A percentile compares a stretch with the other conserved stretches of the same genome.
Evolutionary conservation across 257 asterid species (phyloP).

Genomic region (Rauvolfia tetraphylla): DNA sequence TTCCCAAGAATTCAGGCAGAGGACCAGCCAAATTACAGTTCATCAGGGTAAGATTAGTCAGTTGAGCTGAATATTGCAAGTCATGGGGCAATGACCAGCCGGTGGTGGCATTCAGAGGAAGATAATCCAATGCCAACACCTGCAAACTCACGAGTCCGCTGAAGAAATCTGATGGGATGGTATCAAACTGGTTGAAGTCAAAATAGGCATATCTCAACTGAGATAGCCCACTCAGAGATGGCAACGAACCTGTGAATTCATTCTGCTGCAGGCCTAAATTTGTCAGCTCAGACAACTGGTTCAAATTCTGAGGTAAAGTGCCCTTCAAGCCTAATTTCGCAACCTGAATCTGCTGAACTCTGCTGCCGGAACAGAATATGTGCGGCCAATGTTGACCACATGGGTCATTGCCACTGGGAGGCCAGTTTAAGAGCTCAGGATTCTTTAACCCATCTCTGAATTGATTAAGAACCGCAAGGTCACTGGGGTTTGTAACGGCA

Average conservation of each 20-base stretch:
- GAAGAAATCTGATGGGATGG: slow-evolving; percentile 78
- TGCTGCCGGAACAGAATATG: slow-evolving; percentile 43
- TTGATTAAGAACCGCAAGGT: slow-evolving; percentile 54
- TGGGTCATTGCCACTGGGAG: slow-evolving; percentile 61
- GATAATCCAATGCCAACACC: slow-evolving; percentile 71
- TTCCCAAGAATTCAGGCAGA: slow-evolving; percentile 70
- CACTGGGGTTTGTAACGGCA: slow-evolving; percentile 57
- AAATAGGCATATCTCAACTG: slow-evolving; percentile 63
- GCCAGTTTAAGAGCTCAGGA: slow-evolving; percentile 75
- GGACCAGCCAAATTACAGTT: slow-evolving; percentile 63
- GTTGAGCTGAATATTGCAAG: slow-evolving; percentile 56
- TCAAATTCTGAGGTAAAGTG: slow-evolving; percentile 63
- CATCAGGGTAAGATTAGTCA: slow-evolving; percentile 61
- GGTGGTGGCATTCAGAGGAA: slow-evolving; percentile 58
- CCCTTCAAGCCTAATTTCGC: slow-evolving; percentile 67
- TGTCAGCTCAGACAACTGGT: slow-evolving; percentile 47
- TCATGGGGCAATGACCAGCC: slow-evolving; percentile 76
- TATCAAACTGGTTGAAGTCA: slow-evolving; percentile 68
- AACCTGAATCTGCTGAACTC: slow-evolving; percentile 88
- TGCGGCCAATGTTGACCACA: slow-evolving; percentile 82
- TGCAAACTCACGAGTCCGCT: slow-evolving; percentile 66
- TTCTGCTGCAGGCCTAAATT: slow-evolving; percentile 75
- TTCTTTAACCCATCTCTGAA: slow-evolving; percentile 59
- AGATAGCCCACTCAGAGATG: slow-evolving; percentile 67
- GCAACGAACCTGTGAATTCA: slow-evolving; percentile 61